Percentiles rank a stretch among this genome's conserved stretches.
Evolutionary conservation across 805 yeast genomes (phyloP).

Genomic region (Schwanniomyces polymorphus): DNA sequence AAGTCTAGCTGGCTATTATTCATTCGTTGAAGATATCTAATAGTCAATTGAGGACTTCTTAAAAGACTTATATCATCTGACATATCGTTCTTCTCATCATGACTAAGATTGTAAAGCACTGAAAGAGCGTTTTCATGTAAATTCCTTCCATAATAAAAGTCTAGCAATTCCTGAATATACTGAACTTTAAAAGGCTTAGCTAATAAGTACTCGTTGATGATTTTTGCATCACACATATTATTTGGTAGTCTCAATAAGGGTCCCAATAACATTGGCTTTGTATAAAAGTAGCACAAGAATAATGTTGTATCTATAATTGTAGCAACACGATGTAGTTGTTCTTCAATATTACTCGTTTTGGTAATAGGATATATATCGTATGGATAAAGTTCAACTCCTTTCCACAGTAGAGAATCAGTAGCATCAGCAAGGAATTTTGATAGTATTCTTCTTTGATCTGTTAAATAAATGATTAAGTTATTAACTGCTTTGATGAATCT

Average conservation of each 20-base stretch:
- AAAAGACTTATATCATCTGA: conserved; percentile 24
- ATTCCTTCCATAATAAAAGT: conserved; percentile 66
- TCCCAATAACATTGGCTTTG: conserved; percentile 71
- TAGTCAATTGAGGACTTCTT: conserved; percentile 43
- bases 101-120: conserved; percentile 45
- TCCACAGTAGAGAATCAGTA: conserved; percentile 36
- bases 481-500: conserved; percentile 36
- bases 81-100: conserved; percentile 12
- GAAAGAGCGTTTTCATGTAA: conserved; percentile 68
- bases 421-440: conserved; percentile 38
- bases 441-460: conserved; percentile 54
- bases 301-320: conserved; percentile 73
- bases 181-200: conserved; percentile 27
- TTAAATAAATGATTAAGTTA: conserved; percentile 46
- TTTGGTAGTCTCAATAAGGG: conserved; percentile 74
- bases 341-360: conserved; percentile 17
- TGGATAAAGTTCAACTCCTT: conserved; percentile 42
- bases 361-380: conserved; percentile 40
- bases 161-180: conserved; percentile 68
- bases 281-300: conserved; percentile 70
- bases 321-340: conserved; percentile 29
- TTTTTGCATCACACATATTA: conserved; percentile 67
- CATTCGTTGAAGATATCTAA: conserved; percentile 60
- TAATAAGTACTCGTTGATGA: conserved; percentile 57
- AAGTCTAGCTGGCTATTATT: conserved; percentile 48